phyloP scores from a whole-genome alignment of 768 basidiomycete genomes.

The Hypholoma sublateritium region DNA sequence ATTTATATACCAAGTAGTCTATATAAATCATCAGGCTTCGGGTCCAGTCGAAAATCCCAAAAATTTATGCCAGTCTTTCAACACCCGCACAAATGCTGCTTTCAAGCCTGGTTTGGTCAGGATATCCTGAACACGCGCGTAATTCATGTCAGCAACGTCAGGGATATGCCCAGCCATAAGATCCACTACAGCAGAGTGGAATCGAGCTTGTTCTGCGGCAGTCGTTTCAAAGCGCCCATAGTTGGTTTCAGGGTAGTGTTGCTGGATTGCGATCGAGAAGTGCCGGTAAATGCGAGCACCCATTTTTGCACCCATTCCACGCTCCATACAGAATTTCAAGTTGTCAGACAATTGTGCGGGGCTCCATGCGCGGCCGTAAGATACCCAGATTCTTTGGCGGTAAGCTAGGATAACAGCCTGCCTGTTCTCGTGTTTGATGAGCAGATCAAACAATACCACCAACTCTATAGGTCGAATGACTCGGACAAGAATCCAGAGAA shows the following conservation, averaged over 20 bases:
- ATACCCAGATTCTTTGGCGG: neutral
- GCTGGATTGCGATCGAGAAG: neutral
- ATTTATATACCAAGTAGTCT: too few relatives aligned
- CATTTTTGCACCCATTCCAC: neutral
- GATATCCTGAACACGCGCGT: neutral
- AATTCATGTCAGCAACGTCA: neutral
- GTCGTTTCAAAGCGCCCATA: neutral
- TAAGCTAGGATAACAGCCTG: neutral
- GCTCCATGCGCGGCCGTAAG: neutral
- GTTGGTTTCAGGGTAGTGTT: constrained; percentile 3
- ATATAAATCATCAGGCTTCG: too few relatives aligned
- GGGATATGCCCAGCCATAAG: neutral
- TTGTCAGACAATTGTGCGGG: neutral
- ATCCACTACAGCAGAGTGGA: neutral
- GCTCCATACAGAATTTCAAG: neutral
- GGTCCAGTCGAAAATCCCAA: too few relatives aligned
- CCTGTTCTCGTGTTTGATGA: neutral
- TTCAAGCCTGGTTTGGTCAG: too few relatives aligned
- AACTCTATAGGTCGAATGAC: constrained; percentile 10
- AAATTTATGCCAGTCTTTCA: too few relatives aligned
- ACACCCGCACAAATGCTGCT: too few relatives aligned
- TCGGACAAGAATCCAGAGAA: constrained; percentile 9
- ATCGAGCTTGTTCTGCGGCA: neutral
- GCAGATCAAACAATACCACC: too few relatives aligned
- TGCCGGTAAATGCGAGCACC: neutral